A percentile compares a stretch with the other conserved stretches of the same genome.
Evolutionary conservation across 345 rosid species (phyloP).

Genomic region (Chamaenerion angustifolium): DNA sequence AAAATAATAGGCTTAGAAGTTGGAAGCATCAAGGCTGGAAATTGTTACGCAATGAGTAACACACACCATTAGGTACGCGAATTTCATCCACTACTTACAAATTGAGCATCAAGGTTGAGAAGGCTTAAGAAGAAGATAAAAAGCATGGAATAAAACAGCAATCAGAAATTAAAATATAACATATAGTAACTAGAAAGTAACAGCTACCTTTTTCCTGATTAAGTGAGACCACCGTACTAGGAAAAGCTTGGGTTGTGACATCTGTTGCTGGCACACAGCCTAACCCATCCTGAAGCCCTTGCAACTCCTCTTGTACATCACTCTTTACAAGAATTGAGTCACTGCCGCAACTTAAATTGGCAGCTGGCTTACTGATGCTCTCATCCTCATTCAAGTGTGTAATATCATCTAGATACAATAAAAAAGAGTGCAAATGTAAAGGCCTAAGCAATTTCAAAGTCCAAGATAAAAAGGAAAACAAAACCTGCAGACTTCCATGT

Average conservation of each 20-base stretch:
- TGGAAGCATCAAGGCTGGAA: too few species aligned
- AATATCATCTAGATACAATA: slow-evolving; percentile 45
- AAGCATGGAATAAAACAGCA: neutral
- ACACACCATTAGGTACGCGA: too few species aligned
- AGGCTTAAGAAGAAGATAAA: neutral
- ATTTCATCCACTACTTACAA: too few species aligned
- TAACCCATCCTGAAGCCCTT: slow-evolving; percentile 7
- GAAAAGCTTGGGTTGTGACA: slow-evolving; percentile 8
- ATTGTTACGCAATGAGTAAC: too few species aligned
- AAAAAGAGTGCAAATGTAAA: neutral
- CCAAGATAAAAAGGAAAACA: slow-evolving; percentile 1
- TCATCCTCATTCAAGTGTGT: slow-evolving; percentile 32
- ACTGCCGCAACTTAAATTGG: slow-evolving; percentile 11
- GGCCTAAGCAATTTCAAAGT: neutral
- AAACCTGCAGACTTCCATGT: neutral
- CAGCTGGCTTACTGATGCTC: slow-evolving; percentile 13
- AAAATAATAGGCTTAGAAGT: too few species aligned
- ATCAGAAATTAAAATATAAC: neutral
- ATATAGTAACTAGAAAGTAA: neutral
- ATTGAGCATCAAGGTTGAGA: too few species aligned
- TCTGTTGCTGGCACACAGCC: slow-evolving; percentile 7
- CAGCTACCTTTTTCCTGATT: slow-evolving; percentile 22
- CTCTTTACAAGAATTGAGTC: slow-evolving; percentile 8
- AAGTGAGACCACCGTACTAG: slow-evolving; percentile 6
- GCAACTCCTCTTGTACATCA: slow-evolving; percentile 15